Evolutionary conservation across 1,284 basidiomycete species (phyloP), one percentile per base, ranked within the genome.

Genomic region (Cronartium ribicola): DNA sequence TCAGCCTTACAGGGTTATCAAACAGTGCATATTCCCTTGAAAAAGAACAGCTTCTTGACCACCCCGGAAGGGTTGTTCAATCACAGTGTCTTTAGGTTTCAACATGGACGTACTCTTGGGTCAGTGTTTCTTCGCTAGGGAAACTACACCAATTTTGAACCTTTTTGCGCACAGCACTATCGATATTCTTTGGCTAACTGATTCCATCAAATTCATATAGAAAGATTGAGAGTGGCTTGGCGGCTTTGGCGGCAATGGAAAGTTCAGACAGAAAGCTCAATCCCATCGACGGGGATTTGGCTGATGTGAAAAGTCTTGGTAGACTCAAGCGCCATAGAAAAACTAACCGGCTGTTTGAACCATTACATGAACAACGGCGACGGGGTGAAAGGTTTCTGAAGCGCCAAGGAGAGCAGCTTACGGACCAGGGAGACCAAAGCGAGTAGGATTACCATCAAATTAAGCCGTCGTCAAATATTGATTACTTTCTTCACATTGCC

Each of bases 351-450:
- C 29, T 29, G 29, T 29, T 29, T 29, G 29, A 29, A 29, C 29
- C 1, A 29, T n/a, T 0, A n/a, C 48, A 51, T 51, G 48, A 51
- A 51, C 29, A 62, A 46, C 39, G 22, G 22, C 36, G 36, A 44
- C 60, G 51, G 43, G 7, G 46, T 17, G 51, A 46, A 8, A 59
- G 13, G 20, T 60, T 48, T n/a, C 40, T 17, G 20, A 67, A 55
- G 36, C 61, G 69, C 11, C 69, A 71, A 46, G 13, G n/a, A 29
- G 69, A 71, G 55, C 62, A 62, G 61, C 43, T 71, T 36, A 71
- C 69, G 13, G 59, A 71, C 37, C 69, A 71, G 48, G 61, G 69
- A 8, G 51, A 65, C 57, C 69, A 64, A 39, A 71, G 69, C 57
- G 59, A 63, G 68, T 62, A 36, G 48, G n/a, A 10, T 37, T 14